Evolutionary conservation across 768 basidiomycete species (phyloP).

Genomic region (Clitopilus hobsonii): DNA sequence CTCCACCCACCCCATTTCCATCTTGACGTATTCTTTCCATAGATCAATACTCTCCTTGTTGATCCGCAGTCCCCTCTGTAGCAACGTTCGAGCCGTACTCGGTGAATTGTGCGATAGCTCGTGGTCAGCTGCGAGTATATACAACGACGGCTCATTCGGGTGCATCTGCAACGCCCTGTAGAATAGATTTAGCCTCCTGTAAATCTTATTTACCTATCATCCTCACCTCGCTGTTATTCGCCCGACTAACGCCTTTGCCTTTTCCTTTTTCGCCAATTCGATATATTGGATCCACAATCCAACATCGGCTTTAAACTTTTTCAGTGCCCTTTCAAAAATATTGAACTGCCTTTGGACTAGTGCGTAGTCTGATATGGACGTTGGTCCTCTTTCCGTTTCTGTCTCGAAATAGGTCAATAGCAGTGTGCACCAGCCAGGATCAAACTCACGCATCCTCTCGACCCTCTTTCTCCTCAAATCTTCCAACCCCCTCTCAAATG

Average conservation of each 20-base stretch:
- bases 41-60: slow-evolving; percentile 68
- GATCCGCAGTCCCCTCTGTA: slow-evolving; percentile 83
- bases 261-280: slow-evolving; percentile 74
- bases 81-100: slow-evolving; percentile 73
- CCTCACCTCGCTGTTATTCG: slow-evolving; percentile 73
- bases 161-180: slow-evolving; percentile 82
- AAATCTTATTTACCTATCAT: background rate
- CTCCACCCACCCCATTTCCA: slow-evolving; percentile 87
- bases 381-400: slow-evolving; percentile 42
- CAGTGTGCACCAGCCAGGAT: background rate
- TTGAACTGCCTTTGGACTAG: slow-evolving; percentile 82
- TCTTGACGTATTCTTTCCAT: slow-evolving; percentile 88
- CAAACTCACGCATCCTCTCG: slow-evolving; percentile 60
- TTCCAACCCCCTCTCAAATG: slow-evolving; percentile 89
- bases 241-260: slow-evolving; percentile 74
- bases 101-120: slow-evolving; percentile 72
- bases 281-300: slow-evolving; percentile 89
- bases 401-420: slow-evolving; percentile 3
- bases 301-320: slow-evolving; percentile 85
- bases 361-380: slow-evolving; percentile 79
- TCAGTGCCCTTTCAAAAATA: slow-evolving; percentile 86
- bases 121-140: slow-evolving; percentile 81
- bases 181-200: background rate
- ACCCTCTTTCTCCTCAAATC: slow-evolving; percentile 71
- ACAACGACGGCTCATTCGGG: slow-evolving; percentile 71